phyloP scores from a whole-genome alignment of 192 early-diverging fungal species.

The Coemansia guatemalensis region DNA sequence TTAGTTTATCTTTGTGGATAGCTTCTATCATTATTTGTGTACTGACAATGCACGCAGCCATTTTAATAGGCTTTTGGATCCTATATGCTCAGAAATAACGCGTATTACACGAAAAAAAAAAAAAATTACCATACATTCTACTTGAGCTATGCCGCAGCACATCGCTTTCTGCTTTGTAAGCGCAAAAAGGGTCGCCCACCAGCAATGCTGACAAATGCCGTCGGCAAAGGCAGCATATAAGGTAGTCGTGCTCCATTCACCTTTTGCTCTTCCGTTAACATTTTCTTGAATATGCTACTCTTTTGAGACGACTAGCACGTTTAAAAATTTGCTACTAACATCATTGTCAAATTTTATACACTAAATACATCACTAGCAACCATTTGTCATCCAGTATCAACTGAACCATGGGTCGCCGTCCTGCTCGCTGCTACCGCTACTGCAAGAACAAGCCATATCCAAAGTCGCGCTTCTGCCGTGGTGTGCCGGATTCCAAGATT shows the following conservation, averaged over 20 bases:
- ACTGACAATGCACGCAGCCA: neutral
- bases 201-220: constrained; percentile 3
- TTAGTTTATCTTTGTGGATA: constrained; percentile 3
- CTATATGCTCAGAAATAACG: neutral
- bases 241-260: neutral
- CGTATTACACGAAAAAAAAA: neutral
- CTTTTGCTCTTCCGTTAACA: neutral
- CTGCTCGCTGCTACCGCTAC: constrained; percentile 96
- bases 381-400: neutral
- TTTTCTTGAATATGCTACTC: neutral
- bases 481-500: constrained; percentile 98
- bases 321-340: neutral
- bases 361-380: neutral
- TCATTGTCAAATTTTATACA: neutral
- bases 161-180: neutral
- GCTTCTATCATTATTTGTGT: constrained; percentile 9
- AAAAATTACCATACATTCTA: neutral
- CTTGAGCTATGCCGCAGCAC: neutral
- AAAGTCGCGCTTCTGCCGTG: constrained; percentile 95
- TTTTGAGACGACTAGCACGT: neutral
- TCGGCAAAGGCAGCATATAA: neutral
- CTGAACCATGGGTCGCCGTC: constrained; percentile 89
- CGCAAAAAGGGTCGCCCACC: neutral
- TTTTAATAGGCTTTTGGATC: neutral
- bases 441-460: constrained; percentile 99